These are phyloP conservation scores for Mortierella sp. DNA, from an alignment of 371 early-diverging fungal genomes.

Conservation along the genomic window DNA sequence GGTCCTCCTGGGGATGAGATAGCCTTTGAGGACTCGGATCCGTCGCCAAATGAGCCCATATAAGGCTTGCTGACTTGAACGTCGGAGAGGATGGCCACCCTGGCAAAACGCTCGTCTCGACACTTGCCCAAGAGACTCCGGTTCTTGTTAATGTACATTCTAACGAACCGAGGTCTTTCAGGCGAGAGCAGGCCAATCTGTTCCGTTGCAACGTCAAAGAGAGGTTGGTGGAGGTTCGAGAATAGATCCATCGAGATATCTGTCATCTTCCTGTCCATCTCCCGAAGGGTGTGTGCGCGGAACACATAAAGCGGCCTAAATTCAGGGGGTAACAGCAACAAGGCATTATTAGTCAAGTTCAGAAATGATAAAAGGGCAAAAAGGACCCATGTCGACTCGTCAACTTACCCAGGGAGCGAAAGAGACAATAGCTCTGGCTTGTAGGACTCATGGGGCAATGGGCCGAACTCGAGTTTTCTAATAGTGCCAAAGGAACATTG, in stretches of 20 bases:
- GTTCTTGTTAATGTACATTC: slow-evolving; percentile 57
- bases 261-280: slow-evolving; percentile 53
- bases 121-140: slow-evolving; percentile 47
- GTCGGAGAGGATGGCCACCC: slow-evolving; percentile 48
- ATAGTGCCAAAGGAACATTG: background rate
- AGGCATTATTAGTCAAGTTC: background rate
- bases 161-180: slow-evolving; percentile 40
- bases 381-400: background rate
- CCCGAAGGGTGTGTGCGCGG: slow-evolving; percentile 48
- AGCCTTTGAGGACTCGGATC: background rate
- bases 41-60: background rate
- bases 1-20: background rate
- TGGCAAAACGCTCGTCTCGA: slow-evolving; percentile 49
- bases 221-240: slow-evolving; percentile 43
- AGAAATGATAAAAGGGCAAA: background rate
- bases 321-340: background rate
- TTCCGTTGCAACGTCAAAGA: slow-evolving; percentile 36
- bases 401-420: slow-evolving; percentile 43
- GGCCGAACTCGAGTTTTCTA: slow-evolving; percentile 14
- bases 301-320: slow-evolving; percentile 50
- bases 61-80: slow-evolving; percentile 44
- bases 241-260: slow-evolving; percentile 51
- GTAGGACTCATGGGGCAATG: slow-evolving; percentile 45
- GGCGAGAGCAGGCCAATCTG: slow-evolving; percentile 41
- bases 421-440: slow-evolving; percentile 52